Base-by-base conservation (phyloP, 2,329 filamentous ascomycete genomes). In the Westerdykella sp. region DNA sequence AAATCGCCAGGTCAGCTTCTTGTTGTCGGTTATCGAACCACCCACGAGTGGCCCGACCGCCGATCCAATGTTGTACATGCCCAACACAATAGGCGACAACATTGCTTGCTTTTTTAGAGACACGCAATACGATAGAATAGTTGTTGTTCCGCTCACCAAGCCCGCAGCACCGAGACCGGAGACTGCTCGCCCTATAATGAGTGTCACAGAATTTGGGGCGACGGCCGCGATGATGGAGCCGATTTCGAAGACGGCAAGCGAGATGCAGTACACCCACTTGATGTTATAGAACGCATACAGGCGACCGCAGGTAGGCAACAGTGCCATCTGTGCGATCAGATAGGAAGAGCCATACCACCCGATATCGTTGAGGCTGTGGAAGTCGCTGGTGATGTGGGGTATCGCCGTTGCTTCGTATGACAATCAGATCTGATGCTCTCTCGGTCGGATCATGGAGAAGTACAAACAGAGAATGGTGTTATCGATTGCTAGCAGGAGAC, bases 141-240 rank as follows among this genome's bases (percentile, higher is more conserved):
- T 15, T 10, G 37, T 42, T 5, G 34, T 30, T 6, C 48, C 48
- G 55, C 23, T 28, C 14, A 46, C 12, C 5, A 46, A 7, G 9
- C 44, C 44, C 28, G 23, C 32, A 13, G 40, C 14, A 5, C 44
- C 44, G 16, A 36, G n/a, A 9, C 44, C 44, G 12, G 43, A 31
- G 14, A 46, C 16, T 18, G 43, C 43, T 21, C 43, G 25, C 9
- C 43, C 43, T 12, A 43, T 25, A 18, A 46, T 46, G 12, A 46
- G 28, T 14, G 25, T 32, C 12, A 13, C 15, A 6, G 43, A 46
- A 10, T 15, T 30, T 13, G 21, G 16, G 2, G 71, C 69, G 4
- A 60, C 58, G 28, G 67, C 72, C 46, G 75, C 78, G 15, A 79
- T 47, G 6, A 73, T 45, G 0, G 73, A 76, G 2, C 77, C 77